These are phyloP conservation scores for Pseudozyma sp. DNA, from an alignment of 1,284 basidiomycete genomes.

Conservation along the genomic window DNA sequence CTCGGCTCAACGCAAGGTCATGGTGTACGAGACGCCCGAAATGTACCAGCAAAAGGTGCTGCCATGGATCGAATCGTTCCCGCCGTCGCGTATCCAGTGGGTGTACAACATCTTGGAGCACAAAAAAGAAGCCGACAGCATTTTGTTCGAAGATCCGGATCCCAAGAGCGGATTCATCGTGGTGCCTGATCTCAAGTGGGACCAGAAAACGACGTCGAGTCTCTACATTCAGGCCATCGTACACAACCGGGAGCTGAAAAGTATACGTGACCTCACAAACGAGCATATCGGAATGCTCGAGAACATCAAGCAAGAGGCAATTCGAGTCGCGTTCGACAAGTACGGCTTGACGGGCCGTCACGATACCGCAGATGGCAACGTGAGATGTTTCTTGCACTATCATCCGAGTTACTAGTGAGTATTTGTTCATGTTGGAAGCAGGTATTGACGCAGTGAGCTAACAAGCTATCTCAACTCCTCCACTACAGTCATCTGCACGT, in stretches of 20 bases:
- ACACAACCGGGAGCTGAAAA: slow-evolving; percentile 65
- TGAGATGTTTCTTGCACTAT: slow-evolving; percentile 91
- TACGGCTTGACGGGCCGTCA: slow-evolving; percentile 76
- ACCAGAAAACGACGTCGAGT: slow-evolving; percentile 75
- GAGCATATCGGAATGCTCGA: slow-evolving; percentile 79
- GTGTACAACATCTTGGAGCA: slow-evolving; percentile 87
- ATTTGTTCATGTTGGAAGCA: neutral
- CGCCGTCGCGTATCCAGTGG: slow-evolving; percentile 77
- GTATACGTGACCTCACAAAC: slow-evolving; percentile 71
- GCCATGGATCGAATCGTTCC: slow-evolving; percentile 64
- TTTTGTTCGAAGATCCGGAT: slow-evolving; percentile 77
- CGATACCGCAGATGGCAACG: slow-evolving; percentile 34
- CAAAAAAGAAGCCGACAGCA: slow-evolving; percentile 80
- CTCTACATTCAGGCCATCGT: slow-evolving; percentile 69
- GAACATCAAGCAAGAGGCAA: slow-evolving; percentile 75
- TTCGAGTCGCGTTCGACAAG: slow-evolving; percentile 73
- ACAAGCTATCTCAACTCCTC: neutral
- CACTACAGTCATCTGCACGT: slow-evolving; percentile 86
- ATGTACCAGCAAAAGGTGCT: slow-evolving; percentile 54
- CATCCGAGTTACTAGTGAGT: slow-evolving; percentile 93
- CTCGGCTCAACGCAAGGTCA: slow-evolving; percentile 77
- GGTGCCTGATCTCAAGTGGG: slow-evolving; percentile 74
- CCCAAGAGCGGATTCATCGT: slow-evolving; percentile 76
- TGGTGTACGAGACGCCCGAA: slow-evolving; percentile 70
- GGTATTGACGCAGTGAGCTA: neutral